Conservation (phyloP, 148 eudicot species). For the Polygonum aviculare region DNA sequence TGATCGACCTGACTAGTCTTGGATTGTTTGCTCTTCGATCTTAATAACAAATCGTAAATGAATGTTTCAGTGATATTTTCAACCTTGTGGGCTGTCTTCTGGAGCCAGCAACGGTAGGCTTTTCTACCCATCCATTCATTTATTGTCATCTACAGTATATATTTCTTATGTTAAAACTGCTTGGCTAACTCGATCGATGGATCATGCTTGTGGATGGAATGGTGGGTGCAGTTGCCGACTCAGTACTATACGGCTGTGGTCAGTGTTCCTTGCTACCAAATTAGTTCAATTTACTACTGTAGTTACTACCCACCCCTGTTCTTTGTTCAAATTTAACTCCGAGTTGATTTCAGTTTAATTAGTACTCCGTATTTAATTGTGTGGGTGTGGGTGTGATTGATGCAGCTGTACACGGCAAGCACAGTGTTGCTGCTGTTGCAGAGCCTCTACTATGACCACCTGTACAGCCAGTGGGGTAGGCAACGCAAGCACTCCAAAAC, state of each 20-base stretch:
- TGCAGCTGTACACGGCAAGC: constrained; percentile 74
- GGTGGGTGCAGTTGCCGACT: constrained; percentile 78
- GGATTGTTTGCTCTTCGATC: constrained; percentile 1
- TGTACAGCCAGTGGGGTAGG: constrained; percentile 32
- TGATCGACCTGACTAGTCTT: too few relatives aligned
- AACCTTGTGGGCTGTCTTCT: constrained; percentile 81
- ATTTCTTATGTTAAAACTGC: too few relatives aligned
- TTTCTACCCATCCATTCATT: too few relatives aligned
- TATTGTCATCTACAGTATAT: too few relatives aligned
- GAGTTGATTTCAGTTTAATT: background rate
- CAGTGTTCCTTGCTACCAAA: constrained; percentile 12
- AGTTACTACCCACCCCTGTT: too few relatives aligned
- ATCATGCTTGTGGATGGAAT: background rate
- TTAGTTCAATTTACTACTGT: too few relatives aligned
- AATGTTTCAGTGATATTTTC: constrained; percentile 60
- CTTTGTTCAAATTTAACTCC: background rate
- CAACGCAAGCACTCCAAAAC: constrained; percentile 8
- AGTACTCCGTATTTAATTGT: too few relatives aligned
- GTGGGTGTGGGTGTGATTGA: background rate
- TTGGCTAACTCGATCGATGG: background rate
- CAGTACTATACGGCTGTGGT: constrained; percentile 92
- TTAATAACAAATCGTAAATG: too few relatives aligned
- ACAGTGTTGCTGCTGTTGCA: constrained; percentile 74
- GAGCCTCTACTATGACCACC: constrained; percentile 72
- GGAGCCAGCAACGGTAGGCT: constrained; percentile 87